Percentiles rank a stretch among this genome's conserved stretches.
phyloP scores from a whole-genome alignment of 1,284 basidiomycete species.

The Boletus mariae region DNA sequence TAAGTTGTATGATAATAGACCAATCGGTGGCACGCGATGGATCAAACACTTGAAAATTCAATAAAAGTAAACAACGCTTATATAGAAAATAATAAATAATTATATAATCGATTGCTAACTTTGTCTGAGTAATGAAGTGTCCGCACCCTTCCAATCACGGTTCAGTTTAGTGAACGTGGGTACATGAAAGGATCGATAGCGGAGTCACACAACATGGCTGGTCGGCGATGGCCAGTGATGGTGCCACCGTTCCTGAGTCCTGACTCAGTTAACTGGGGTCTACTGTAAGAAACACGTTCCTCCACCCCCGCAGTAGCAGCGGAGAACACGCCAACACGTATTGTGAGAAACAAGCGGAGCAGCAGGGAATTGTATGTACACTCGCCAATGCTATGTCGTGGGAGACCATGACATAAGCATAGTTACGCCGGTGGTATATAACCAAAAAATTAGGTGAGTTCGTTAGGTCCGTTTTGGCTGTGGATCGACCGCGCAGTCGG shows the following conservation, averaged over 20 bases:
- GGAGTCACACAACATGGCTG: constrained; percentile 13
- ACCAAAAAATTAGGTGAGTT: constrained; percentile 21
- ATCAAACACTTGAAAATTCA: constrained; percentile 27
- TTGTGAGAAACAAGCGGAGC: not conserved
- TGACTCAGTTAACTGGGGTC: not conserved
- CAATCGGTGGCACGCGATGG: not conserved
- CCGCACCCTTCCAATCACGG: constrained; percentile 10
- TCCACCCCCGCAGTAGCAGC: too few relatives aligned
- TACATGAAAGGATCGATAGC: constrained; percentile 9
- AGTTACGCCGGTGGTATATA: constrained; percentile 24
- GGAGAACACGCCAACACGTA: not conserved
- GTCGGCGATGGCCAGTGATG: constrained; percentile 27
- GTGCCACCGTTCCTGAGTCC: constrained; percentile 17
- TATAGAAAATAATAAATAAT: not conserved
- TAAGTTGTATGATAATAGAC: not conserved
- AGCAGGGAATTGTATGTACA: constrained; percentile 1
- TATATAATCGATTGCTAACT: not conserved
- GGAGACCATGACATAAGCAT: constrained; percentile 29
- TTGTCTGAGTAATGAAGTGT: not conserved
- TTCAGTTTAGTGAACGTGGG: constrained; percentile 7
- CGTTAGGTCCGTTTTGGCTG: constrained; percentile 33
- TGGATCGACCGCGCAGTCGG: constrained; percentile 47
- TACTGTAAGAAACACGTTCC: not conserved
- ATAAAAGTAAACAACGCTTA: constrained; percentile 21
- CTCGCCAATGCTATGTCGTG: constrained; percentile 15